Evolutionary conservation across 495 filamentous ascomycete species (phyloP), one percentile per base, ranked within the genome.

Genomic region (Neurospora hispaniola): DNA sequence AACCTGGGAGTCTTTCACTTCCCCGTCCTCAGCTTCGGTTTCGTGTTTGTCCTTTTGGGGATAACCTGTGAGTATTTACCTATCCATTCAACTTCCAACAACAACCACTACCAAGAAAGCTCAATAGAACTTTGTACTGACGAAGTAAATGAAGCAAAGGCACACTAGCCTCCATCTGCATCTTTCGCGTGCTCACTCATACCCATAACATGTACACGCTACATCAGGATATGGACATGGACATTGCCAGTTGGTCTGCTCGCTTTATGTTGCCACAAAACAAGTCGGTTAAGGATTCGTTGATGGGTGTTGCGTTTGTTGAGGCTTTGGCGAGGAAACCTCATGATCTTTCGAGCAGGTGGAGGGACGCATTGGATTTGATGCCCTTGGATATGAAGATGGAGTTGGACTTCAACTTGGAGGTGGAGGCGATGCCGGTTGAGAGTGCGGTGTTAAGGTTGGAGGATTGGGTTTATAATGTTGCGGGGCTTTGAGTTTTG

Each of bases 231-330:
- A 31, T 31, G 2, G 12, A 62, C 12, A 27, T 59, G 7, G 6
- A 62, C 12, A 27, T 59, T 7, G 2, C 12, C 20, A 62, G 23
- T 62, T 62, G 54, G 54, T 62, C 54, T 0, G 2, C 27, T 62
- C 12, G 23, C 14, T 12, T 62, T 9, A 1, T 7, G 11, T 12
- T 23, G 11, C 16, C 54, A 5, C 11, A 62, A 9, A 62, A 9
- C 12, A 35, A 16, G 0, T 31, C 54, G 0, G 6, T 62, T 0
- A 4, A 12, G 0, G 54, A 62, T 35, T 62, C 54, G 0, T 16
- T 62, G 7, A 18, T 62, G 54, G 54, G 27, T 0, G 16, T 62
- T 1, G 54, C 23, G 1, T 31, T 35, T 6, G 1, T 62, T 8
- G 54, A 62, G 1, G 11, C 54, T 5, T 0, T 62, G 1, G 27